Evolutionary conservation across 1,284 basidiomycete species (phyloP).

Genomic region (Binderoboletus segoi): DNA sequence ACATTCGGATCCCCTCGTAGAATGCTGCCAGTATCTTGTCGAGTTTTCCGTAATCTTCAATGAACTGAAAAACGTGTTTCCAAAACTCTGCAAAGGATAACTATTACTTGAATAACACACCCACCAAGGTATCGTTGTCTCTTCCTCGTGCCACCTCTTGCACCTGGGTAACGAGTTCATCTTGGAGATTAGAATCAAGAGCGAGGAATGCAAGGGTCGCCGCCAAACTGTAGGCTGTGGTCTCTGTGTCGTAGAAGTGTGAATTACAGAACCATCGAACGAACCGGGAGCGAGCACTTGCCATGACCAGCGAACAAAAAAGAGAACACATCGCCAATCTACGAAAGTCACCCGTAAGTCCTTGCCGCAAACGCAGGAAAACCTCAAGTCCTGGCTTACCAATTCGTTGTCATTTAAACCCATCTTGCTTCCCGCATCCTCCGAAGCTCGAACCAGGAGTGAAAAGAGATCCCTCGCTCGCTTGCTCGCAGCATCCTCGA

Average conservation of each 20-base stretch:
- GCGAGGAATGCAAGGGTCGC: conserved; percentile 50
- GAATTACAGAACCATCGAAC: background rate
- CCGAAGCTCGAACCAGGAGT: conserved; percentile 52
- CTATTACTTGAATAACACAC: conserved; percentile 6
- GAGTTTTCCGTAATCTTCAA: conserved; percentile 47
- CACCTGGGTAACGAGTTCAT: conserved; percentile 50
- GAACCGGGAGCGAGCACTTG: conserved; percentile 19
- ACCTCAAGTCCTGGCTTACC: conserved; percentile 37
- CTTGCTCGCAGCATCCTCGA: conserved; percentile 15
- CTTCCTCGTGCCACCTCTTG: conserved; percentile 41
- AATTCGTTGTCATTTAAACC: conserved; percentile 50
- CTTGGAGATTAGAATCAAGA: conserved; percentile 47
- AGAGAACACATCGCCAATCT: conserved; percentile 58
- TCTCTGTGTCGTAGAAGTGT: conserved; percentile 41
- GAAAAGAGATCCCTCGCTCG: conserved; percentile 46
- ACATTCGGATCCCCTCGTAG: conserved; percentile 48
- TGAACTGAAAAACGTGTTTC: conserved; percentile 32
- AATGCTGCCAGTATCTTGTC: conserved; percentile 49
- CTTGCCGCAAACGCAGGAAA: background rate
- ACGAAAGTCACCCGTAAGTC: background rate
- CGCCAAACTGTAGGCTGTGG: conserved; percentile 50
- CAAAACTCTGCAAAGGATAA: background rate
- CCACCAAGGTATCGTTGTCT: conserved; percentile 43
- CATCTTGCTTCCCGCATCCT: conserved; percentile 47
- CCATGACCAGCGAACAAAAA: conserved; percentile 62